A percentile compares a stretch with the other conserved stretches of the same genome.
phyloP scores from a whole-genome alignment of 1,284 basidiomycete species.

The Pisolithus thermaeus region DNA sequence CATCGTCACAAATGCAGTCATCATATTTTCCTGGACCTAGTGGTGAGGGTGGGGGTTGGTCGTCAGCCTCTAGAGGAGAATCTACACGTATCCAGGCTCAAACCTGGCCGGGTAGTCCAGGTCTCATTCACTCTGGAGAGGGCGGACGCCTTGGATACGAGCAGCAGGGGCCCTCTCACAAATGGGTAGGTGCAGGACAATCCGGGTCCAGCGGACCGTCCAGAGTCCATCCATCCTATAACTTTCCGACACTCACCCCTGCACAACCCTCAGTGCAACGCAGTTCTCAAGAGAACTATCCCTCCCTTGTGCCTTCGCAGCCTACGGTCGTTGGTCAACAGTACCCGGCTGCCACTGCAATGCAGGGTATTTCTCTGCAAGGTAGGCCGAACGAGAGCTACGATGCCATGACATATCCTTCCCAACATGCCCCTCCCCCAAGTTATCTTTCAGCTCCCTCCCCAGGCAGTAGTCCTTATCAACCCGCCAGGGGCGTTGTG shows the following conservation, averaged over 20 bases:
- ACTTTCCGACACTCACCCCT: constrained; percentile 36
- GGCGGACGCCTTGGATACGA: constrained; percentile 28
- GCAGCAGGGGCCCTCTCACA: constrained; percentile 21
- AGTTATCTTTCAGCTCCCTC: constrained; percentile 15
- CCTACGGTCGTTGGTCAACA: constrained; percentile 26
- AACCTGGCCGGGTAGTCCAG: constrained; percentile 23
- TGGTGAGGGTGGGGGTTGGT: constrained; percentile 18
- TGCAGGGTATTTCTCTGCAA: constrained; percentile 17
- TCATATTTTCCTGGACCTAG: constrained; percentile 23
- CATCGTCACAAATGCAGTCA: constrained; percentile 16
- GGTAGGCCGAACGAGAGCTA: constrained; percentile 12
- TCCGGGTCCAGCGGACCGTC: constrained; percentile 20
- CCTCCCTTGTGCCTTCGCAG: constrained; percentile 25
- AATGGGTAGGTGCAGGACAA: constrained; percentile 17
- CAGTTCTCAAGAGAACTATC: constrained; percentile 18
- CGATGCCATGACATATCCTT: constrained; percentile 3
- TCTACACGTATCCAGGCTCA: constrained; percentile 16
- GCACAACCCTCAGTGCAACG: constrained; percentile 39
- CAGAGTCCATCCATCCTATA: constrained; percentile 17
- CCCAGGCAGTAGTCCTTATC: constrained; percentile 19
- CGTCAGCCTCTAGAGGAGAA: constrained; percentile 19
- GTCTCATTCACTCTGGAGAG: constrained; percentile 13
- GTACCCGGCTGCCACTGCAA: constrained; percentile 13
- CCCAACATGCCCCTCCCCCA: constrained; percentile 23
- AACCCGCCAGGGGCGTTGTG: constrained; percentile 14